Percentiles rank a stretch among this genome's conserved stretches.
These are phyloP conservation scores for Aquilaria malaccensis DNA, from an alignment of 345 rosid species.

Conservation along the genomic window DNA sequence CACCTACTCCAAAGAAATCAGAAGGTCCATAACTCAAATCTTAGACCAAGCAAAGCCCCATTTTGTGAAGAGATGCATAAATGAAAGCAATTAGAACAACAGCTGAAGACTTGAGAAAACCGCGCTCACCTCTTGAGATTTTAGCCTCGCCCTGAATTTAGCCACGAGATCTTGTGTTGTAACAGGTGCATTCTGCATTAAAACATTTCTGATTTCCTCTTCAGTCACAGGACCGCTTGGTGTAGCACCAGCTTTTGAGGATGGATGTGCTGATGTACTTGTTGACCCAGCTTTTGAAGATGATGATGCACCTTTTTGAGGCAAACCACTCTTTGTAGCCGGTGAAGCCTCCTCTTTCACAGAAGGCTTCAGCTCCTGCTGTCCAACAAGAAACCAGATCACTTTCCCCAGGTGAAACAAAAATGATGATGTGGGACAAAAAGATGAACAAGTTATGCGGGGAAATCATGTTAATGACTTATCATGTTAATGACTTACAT, in stretches of 20 bases:
- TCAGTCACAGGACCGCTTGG: slow-evolving; percentile 74
- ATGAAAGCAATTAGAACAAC: not conserved
- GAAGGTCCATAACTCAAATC: not conserved
- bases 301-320: slow-evolving; percentile 39
- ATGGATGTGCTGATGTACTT: slow-evolving; percentile 34
- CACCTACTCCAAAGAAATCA: not conserved
- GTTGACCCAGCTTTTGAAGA: slow-evolving; percentile 39
- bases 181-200: slow-evolving; percentile 67
- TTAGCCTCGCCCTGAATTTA: slow-evolving; percentile 70
- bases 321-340: slow-evolving; percentile 33
- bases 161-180: slow-evolving; percentile 91
- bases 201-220: slow-evolving; percentile 80
- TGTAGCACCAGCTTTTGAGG: slow-evolving; percentile 35
- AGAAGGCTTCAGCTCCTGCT: slow-evolving; percentile 47
- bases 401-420: not conserved
- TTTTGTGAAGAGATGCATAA: not conserved
- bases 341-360: slow-evolving; percentile 39
- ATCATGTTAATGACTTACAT: slow-evolving; percentile 31
- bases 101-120: too few species aligned
- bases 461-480: not conserved
- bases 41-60: not conserved
- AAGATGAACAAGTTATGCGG: too few species aligned
- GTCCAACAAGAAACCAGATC: not conserved
- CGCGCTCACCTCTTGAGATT: slow-evolving; percentile 49
- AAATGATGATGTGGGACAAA: not conserved